A percentile compares a stretch with the other conserved stretches of the same genome.
phyloP scores from a whole-genome alignment of 441 rosid species.

The Mallotus japonicus region DNA sequence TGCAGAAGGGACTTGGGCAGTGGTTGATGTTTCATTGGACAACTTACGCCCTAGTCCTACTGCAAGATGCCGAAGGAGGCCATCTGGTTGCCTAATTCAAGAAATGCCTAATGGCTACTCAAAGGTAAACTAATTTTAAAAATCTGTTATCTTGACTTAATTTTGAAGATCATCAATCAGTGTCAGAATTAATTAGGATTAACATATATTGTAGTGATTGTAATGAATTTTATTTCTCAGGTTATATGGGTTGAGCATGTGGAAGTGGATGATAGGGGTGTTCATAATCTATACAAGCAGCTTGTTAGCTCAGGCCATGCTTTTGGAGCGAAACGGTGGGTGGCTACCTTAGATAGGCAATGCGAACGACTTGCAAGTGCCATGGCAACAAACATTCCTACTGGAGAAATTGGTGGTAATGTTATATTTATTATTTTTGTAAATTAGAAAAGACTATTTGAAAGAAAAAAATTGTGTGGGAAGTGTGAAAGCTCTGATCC shows the following conservation, averaged over 20 bases:
- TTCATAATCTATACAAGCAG: slow-evolving; percentile 56
- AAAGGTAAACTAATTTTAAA: slow-evolving; percentile 35
- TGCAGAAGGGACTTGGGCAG: slow-evolving; percentile 78
- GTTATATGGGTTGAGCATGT: slow-evolving; percentile 93
- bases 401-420: slow-evolving; percentile 54
- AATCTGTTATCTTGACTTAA: neutral
- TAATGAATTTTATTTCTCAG: slow-evolving; percentile 27
- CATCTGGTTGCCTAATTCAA: slow-evolving; percentile 87
- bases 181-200: neutral
- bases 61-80: slow-evolving; percentile 58
- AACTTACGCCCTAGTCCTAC: slow-evolving; percentile 55
- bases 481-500: too few species aligned
- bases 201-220: neutral
- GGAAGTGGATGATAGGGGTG: slow-evolving; percentile 71
- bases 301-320: slow-evolving; percentile 65
- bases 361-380: slow-evolving; percentile 77
- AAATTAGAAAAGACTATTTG: neutral
- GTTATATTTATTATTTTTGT: too few species aligned
- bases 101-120: slow-evolving; percentile 77
- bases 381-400: slow-evolving; percentile 51
- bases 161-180: too few species aligned
- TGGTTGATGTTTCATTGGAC: slow-evolving; percentile 92
- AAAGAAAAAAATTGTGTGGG: neutral
- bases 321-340: slow-evolving; percentile 87
- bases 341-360: slow-evolving; percentile 66